These are phyloP conservation scores for Hylodesmum podocarpum DNA, from an alignment of 306 rosid species.

Conservation along the genomic window DNA sequence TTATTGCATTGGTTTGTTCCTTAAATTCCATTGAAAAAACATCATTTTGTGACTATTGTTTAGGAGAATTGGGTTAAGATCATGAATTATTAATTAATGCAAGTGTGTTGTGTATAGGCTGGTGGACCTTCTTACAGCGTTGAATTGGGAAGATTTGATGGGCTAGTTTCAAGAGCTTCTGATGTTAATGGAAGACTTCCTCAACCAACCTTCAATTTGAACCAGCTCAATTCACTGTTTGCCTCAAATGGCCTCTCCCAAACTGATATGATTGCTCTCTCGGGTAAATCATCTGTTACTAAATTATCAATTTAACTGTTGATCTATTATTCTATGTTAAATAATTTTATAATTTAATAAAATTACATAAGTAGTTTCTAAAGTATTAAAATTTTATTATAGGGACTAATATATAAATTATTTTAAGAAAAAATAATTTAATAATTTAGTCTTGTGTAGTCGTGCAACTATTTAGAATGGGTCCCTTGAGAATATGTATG, in stretches of 20 bases:
- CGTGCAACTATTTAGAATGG: background rate
- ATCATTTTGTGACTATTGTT: too few relatives aligned
- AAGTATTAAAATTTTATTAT: too few relatives aligned
- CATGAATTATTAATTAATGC: background rate
- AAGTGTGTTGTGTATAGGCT: slow-evolving; percentile 32
- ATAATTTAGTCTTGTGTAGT: too few relatives aligned
- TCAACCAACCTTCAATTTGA: slow-evolving; percentile 45
- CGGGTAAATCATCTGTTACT: too few relatives aligned
- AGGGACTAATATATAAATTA: too few relatives aligned
- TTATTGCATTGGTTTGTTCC: slow-evolving; percentile 52
- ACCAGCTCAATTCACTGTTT: slow-evolving; percentile 65
- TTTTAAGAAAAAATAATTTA: too few relatives aligned
- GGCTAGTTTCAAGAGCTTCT: slow-evolving; percentile 55
- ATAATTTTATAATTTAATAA: too few relatives aligned
- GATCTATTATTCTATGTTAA: too few relatives aligned
- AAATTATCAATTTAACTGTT: too few relatives aligned
- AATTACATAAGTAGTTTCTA: too few relatives aligned
- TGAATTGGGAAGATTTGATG: slow-evolving; percentile 81
- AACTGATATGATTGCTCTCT: slow-evolving; percentile 80
- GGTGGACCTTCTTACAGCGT: slow-evolving; percentile 72
- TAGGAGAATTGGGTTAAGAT: too few relatives aligned
- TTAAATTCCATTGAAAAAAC: background rate
- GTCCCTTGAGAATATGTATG: background rate
- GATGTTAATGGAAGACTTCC: slow-evolving; percentile 68
- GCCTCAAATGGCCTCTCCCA: slow-evolving; percentile 54